Evolutionary conservation across 148 eudicot species (phyloP), one percentile per base, ranked within the genome.

Genomic region (Fallopia convolvulus): DNA sequence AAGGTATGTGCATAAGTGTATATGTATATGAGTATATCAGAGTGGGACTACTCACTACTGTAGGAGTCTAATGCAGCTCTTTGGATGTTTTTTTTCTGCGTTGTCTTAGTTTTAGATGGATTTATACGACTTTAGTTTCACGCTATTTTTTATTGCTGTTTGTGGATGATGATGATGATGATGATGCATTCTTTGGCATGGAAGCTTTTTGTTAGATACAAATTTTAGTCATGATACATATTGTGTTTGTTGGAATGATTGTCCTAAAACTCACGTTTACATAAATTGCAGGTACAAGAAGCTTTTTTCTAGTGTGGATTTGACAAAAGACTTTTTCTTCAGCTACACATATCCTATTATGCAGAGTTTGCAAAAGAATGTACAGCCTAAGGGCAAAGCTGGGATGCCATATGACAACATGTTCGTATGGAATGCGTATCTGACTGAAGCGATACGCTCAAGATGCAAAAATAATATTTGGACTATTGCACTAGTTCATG

Each of bases 311-410:
- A 90, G 97, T 87, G 99, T 95, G 33, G 99, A 95, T 79, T 85
- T 95, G 94, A 91, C 92, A 33, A 93, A 91, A 88, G 99, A 95
- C 85, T 95, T 95, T 83, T 95, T 91, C 93, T 95, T 85, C 83
- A 95, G 99, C 82, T 95, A 93, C 75, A 95, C 97, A 70, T 95
- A 95, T 82, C 99, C 99, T 83, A 80, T 95, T 61, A 92, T 92
- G 97, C 97, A 88, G 83, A 87, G 92, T 83, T 84, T 95, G 87
- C 99, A 92, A 80, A 91, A 89, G 78, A 95, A 95, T 84, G 91
- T 93, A 77, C 79, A 83, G 79, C 90, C 90, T 44, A 83, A 83
- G 79, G 89, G 90, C 26, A 86, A 86, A 78, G 89, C 86, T 77
- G 93, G 84, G 83, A 86, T 91, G 86, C 88, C 92, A 68, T 92